Conservation (phyloP, 2,329 filamentous ascomycete genomes). For the Lasiodiplodia sp. region DNA sequence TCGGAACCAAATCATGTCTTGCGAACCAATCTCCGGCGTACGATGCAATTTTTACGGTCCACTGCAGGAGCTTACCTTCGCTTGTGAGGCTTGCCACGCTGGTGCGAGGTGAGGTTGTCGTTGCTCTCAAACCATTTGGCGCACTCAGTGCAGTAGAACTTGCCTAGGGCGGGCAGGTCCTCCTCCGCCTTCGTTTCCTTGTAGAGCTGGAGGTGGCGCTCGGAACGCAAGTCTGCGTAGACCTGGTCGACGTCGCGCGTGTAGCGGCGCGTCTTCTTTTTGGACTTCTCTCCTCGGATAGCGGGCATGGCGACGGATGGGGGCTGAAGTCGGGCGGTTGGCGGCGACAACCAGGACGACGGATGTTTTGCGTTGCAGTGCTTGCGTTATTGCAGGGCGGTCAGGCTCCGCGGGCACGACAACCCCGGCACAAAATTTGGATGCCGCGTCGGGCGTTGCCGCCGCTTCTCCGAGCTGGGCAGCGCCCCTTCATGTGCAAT, state of each 20-base stretch:
- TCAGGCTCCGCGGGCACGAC: slow-evolving; percentile 6
- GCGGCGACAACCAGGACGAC: slow-evolving; percentile 37
- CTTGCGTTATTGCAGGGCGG: slow-evolving; percentile 28
- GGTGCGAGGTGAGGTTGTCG: slow-evolving; percentile 75
- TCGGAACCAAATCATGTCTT: neutral
- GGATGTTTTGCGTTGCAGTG: slow-evolving; percentile 31
- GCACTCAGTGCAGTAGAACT: slow-evolving; percentile 89
- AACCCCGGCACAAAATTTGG: slow-evolving; percentile 10
- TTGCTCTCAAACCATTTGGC: slow-evolving; percentile 96
- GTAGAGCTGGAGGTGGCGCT: slow-evolving; percentile 81
- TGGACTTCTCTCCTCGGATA: slow-evolving; percentile 57
- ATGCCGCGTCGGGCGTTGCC: slow-evolving; percentile 11
- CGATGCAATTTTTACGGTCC: neutral
- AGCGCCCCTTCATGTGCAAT: neutral
- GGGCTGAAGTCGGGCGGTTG: slow-evolving; percentile 6
- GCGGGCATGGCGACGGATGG: slow-evolving; percentile 54
- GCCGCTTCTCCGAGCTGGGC: slow-evolving; percentile 1
- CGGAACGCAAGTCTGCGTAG: slow-evolving; percentile 78
- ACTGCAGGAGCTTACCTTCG: slow-evolving; percentile 66
- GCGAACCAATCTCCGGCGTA: neutral
- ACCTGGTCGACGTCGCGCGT: slow-evolving; percentile 91
- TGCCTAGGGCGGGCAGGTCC: slow-evolving; percentile 85
- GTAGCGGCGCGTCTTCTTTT: slow-evolving; percentile 57
- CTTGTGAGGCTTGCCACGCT: slow-evolving; percentile 91
- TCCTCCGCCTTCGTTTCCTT: slow-evolving; percentile 81